Conservation (phyloP, 305 asterid genomes). For the Euphrasia arctica region DNA sequence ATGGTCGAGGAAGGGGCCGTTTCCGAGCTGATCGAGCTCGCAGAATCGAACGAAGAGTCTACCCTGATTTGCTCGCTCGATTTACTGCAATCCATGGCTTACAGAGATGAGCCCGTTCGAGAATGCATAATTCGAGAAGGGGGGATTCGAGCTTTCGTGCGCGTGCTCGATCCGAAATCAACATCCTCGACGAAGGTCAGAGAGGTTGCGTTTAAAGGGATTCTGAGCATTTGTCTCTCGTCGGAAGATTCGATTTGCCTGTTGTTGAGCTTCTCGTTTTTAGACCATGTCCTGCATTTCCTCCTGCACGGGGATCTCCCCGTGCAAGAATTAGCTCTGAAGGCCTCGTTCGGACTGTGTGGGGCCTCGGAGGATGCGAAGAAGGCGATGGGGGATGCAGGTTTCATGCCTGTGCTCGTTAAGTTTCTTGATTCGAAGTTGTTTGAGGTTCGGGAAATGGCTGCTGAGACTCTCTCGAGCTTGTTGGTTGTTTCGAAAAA, state of each 20-base stretch:
- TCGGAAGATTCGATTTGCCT: constrained; percentile 34
- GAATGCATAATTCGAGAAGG: constrained; percentile 57
- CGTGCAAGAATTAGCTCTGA: constrained; percentile 67
- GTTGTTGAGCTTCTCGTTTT: constrained; percentile 46
- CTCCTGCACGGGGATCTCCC: constrained; percentile 60
- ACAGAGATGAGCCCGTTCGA: constrained; percentile 54
- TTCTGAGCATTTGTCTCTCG: constrained; percentile 54
- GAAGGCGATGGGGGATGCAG: constrained; percentile 87
- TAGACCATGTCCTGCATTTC: constrained; percentile 63
- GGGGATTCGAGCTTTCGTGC: constrained; percentile 56
- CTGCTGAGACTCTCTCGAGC: constrained; percentile 66
- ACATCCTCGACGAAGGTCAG: constrained; percentile 54
- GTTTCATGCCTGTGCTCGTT: constrained; percentile 71
- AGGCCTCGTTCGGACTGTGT: constrained; percentile 79
- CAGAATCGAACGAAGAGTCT: constrained; percentile 48
- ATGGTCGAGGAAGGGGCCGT: constrained; percentile 84
- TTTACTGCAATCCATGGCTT: constrained; percentile 65
- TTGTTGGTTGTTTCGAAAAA: constrained; percentile 66
- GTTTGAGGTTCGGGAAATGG: constrained; percentile 64
- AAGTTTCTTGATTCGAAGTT: constrained; percentile 67
- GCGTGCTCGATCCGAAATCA: constrained; percentile 61
- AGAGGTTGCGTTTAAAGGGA: constrained; percentile 67
- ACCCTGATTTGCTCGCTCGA: constrained; percentile 59
- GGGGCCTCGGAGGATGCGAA: constrained; percentile 77
- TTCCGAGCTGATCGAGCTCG: constrained; percentile 45